phyloP scores from a whole-genome alignment of 2,329 filamentous ascomycete genomes.

The Fusarium begoniae region DNA sequence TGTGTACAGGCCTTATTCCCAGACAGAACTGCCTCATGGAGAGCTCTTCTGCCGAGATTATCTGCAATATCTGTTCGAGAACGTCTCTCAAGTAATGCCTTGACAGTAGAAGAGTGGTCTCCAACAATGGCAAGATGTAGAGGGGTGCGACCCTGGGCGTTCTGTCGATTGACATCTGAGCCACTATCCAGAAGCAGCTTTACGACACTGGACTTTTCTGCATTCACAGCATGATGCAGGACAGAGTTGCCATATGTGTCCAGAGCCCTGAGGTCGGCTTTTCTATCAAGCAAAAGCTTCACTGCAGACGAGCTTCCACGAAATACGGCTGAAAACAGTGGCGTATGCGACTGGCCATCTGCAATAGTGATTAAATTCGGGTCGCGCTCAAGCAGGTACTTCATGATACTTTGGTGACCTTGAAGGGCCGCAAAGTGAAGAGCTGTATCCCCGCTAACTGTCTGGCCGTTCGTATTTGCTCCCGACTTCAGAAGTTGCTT shows the following conservation, averaged over 20 bases:
- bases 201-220: neutral
- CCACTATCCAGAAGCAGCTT: neutral
- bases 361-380: neutral
- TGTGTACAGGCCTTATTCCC: neutral
- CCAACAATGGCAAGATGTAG: neutral
- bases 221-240: neutral
- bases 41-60: neutral
- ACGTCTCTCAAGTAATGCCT: neutral
- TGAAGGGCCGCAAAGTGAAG: neutral
- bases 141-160: neutral
- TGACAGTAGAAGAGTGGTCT: neutral
- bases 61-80: neutral
- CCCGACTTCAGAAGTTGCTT: constrained; percentile 5
- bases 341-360: neutral
- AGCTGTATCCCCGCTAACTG: neutral
- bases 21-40: neutral
- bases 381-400: neutral
- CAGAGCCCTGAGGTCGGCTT: neutral
- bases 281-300: neutral
- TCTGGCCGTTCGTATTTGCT: neutral
- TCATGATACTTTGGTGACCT: neutral
- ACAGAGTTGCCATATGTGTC: neutral
- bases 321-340: neutral
- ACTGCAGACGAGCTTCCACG: neutral
- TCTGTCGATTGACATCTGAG: neutral